Base-by-base conservation (phyloP, 176 grass and related monocot genomes). In the Sorghum bicolor region DNA sequence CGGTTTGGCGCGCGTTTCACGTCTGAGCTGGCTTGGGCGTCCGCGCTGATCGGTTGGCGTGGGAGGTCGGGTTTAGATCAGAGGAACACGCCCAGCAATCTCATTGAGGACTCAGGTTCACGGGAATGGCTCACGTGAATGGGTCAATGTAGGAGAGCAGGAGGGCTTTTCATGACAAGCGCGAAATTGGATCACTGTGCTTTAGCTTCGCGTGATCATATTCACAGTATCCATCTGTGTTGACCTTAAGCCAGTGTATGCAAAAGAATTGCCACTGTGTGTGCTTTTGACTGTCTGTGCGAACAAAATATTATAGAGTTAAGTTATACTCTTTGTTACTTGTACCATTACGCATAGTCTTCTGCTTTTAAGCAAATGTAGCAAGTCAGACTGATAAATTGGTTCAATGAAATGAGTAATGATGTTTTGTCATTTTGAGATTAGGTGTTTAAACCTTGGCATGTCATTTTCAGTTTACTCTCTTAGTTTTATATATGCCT, bases 151-250 rank as follows among this genome's bases (percentile, higher is more conserved):
- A 53, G 22, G 47, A 76, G 17, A 38, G 36, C 25, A 4, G 17
- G 15, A 31, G 77, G 31, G 20, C 20, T 39, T 44, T 57, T 16
- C 61, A 22, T 28, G 67, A 67, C 41, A 67, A 61, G 20, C 67
- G 22, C 57, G 45, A 30, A 58, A 71, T 70, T 64, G 67, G 38
- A 77, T 82, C 26, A 28, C 40, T 40, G 39, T 50, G 31, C 36
- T 86, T 81, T 74, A 62, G 48, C 74, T 66, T 86, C 33, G n/a
- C 65, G 73, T 68, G 67, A 83, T 85, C 61, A 10, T 36, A 67
- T 52, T 36, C 11, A 40, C 57, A 65, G 55, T 33, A 57, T 48
- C 50, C 34, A 9, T 58, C 33, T 25, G 25, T 48, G 5, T 58
- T 25, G 25, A 64, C 63, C 25, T 69, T 40, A 17, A 40, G 78